Percentiles rank a stretch among this genome's conserved stretches.
Evolutionary conservation across 2,329 filamentous ascomycete species (phyloP).

Genomic region (Pyricularia sp.): DNA sequence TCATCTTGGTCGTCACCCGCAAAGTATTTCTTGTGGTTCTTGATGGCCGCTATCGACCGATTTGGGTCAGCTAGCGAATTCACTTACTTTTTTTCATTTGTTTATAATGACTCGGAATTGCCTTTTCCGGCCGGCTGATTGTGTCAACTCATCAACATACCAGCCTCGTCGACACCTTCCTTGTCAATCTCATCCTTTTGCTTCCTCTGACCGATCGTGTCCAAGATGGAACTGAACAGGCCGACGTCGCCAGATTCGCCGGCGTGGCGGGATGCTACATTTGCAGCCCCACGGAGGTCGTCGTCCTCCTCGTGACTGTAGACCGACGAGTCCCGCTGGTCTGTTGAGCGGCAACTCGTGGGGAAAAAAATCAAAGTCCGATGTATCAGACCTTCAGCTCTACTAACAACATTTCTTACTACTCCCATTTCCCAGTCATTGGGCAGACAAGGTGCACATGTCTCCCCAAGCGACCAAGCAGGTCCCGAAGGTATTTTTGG

Average conservation of each 20-base stretch:
- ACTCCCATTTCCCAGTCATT: background rate
- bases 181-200: slow-evolving; percentile 32
- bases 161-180: slow-evolving; percentile 40
- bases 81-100: background rate
- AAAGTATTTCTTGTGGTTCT: slow-evolving; percentile 70
- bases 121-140: background rate
- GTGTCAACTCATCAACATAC: slow-evolving; percentile 19
- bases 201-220: slow-evolving; percentile 39
- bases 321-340: background rate
- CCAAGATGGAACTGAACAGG: slow-evolving; percentile 40
- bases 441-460: background rate
- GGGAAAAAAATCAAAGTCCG: background rate
- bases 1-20: slow-evolving; percentile 35
- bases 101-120: background rate
- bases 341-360: background rate
- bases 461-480: background rate
- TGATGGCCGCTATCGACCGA: slow-evolving; percentile 47
- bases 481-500: background rate
- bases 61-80: background rate
- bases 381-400: background rate
- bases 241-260: slow-evolving; percentile 35
- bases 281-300: slow-evolving; percentile 36
- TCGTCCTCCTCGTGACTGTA: slow-evolving; percentile 31
- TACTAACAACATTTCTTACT: no score
- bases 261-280: slow-evolving; percentile 33